Evolutionary conservation across 208 protist genomes (phyloP).

Genomic region (Herpetomonas samuelpessoai): DNA sequence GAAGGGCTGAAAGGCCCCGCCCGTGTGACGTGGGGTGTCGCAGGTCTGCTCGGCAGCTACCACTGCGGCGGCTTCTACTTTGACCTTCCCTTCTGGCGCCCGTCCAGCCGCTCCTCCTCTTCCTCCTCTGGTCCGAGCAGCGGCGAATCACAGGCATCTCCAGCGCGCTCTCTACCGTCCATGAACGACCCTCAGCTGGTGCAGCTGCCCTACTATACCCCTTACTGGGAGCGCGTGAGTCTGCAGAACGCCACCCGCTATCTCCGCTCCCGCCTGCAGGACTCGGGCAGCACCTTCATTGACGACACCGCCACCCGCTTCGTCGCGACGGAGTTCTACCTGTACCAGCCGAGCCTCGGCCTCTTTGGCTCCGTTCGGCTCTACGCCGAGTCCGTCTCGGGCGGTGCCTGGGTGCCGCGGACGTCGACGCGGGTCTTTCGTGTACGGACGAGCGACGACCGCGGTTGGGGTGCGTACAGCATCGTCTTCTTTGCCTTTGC

Average conservation of each 20-base stretch:
- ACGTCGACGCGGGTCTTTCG: constrained; percentile 12
- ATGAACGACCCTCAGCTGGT: not conserved
- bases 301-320: constrained; percentile 46
- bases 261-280: constrained; percentile 14
- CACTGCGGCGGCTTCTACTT: constrained; percentile 58
- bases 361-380: constrained; percentile 33
- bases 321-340: constrained; percentile 37
- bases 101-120: not conserved
- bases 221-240: not conserved
- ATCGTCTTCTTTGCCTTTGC: constrained; percentile 21
- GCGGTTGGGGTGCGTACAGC: constrained; percentile 15
- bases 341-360: constrained; percentile 42
- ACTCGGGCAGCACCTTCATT: constrained; percentile 25
- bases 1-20: constrained; percentile 14
- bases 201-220: constrained; percentile 1
- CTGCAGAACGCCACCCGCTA: constrained; percentile 5
- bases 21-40: not conserved
- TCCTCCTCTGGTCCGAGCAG: not conserved
- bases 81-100: constrained; percentile 33
- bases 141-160: not conserved
- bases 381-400: constrained; percentile 33
- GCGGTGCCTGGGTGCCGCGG: constrained; percentile 26
- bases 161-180: not conserved
- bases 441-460: constrained; percentile 31
- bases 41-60: constrained; percentile 24